phyloP scores from a whole-genome alignment of 2,329 filamentous ascomycete species.

The Fusarium torreyae region DNA sequence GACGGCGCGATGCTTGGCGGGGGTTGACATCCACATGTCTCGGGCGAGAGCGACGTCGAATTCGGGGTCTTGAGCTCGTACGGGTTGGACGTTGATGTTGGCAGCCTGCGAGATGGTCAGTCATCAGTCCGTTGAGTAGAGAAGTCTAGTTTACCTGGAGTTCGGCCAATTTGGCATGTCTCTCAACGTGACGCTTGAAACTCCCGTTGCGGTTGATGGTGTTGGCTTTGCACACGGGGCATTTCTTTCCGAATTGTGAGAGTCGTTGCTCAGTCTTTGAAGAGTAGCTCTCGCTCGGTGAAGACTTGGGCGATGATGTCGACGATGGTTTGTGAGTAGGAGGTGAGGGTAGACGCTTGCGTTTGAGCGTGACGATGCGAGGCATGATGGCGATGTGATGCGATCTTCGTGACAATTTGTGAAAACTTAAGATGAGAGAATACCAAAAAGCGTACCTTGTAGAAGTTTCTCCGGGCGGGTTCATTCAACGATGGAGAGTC shows the following conservation, averaged over 20 bases:
- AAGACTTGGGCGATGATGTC: fast-evolving
- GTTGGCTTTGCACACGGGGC: conserved; percentile 16
- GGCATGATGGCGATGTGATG: neutral
- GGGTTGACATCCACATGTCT: conserved; percentile 28
- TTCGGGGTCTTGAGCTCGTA: neutral
- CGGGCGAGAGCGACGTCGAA: conserved; percentile 11
- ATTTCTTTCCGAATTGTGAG: neutral
- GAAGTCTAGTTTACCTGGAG: neutral
- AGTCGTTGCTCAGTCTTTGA: fast-evolving
- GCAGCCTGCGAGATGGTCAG: neutral
- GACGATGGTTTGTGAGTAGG: neutral
- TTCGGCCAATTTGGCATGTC: conserved; percentile 24
- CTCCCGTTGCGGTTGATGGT: conserved; percentile 14
- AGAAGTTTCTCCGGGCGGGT: fast-evolving
- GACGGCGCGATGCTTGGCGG: conserved; percentile 11
- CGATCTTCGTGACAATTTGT: neutral
- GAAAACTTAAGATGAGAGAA: fast-evolving
- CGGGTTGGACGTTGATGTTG: conserved; percentile 1
- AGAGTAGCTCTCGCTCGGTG: neutral
- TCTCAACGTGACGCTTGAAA: conserved; percentile 12
- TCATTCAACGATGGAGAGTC: fast-evolving
- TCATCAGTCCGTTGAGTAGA: fast-evolving
- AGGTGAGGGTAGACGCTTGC: neutral
- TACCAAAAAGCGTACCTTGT: fast-evolving
- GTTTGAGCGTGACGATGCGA: conserved; percentile 3